These are phyloP conservation scores for Trypanosoma melophagium DNA, from an alignment of 208 protist genomes.

Conservation along the genomic window DNA sequence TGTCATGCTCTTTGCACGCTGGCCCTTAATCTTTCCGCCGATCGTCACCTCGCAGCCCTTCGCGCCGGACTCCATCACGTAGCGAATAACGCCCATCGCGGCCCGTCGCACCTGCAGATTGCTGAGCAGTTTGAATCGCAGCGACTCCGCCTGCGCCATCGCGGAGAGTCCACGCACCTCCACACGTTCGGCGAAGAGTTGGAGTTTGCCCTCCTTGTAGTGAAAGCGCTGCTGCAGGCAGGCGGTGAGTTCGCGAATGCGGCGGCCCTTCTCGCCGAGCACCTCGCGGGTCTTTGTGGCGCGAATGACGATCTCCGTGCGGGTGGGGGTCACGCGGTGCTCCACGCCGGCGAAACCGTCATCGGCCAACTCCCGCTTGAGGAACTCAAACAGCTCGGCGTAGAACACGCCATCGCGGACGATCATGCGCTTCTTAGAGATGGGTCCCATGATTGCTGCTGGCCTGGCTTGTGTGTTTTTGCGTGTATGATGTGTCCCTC, in stretches of 20 bases:
- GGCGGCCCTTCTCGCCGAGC: slow-evolving; percentile 96
- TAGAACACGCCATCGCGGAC: slow-evolving; percentile 99
- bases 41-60: slow-evolving; percentile 99
- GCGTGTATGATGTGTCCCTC: slow-evolving; percentile 11
- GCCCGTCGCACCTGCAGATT: slow-evolving; percentile 98
- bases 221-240: slow-evolving; percentile 98
- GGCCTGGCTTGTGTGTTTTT: slow-evolving; percentile 1
- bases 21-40: slow-evolving; percentile 98
- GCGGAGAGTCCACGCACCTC: slow-evolving; percentile 97
- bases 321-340: slow-evolving; percentile 94
- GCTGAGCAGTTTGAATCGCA: slow-evolving; percentile 98
- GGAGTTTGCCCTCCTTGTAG: slow-evolving; percentile 94
- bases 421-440: slow-evolving; percentile 96
- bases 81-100: slow-evolving; percentile 98
- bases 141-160: slow-evolving; percentile 98
- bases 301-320: slow-evolving; percentile 99
- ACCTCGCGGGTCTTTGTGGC: slow-evolving; percentile 97
- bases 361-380: slow-evolving; percentile 98
- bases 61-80: slow-evolving; percentile 98
- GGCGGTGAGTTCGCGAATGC: slow-evolving; percentile 98
- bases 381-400: slow-evolving; percentile 99
- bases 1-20: slow-evolving; percentile 99
- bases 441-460: slow-evolving; percentile 49
- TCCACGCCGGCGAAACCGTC: slow-evolving; percentile 97
- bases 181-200: slow-evolving; percentile 97